Conservation (phyloP, 1,284 basidiomycete species). For the Golubevia sp. region DNA sequence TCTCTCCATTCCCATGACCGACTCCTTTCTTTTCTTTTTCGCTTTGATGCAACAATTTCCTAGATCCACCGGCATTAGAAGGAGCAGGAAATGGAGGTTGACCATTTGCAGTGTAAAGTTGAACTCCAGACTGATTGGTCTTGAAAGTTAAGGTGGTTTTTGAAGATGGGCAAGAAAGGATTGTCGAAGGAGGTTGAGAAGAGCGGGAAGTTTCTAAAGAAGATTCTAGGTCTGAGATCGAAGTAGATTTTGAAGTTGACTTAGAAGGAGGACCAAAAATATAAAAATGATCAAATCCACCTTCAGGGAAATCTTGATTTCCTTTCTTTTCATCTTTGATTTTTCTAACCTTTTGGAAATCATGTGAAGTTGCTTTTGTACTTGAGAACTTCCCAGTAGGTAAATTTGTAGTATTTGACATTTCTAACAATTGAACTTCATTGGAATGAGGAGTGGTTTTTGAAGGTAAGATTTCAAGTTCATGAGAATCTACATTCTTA, state of each 20-base stretch:
- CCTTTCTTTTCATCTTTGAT: background rate
- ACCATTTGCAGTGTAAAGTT: slow-evolving; percentile 40
- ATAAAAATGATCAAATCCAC: slow-evolving; percentile 52
- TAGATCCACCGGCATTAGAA: slow-evolving; percentile 13
- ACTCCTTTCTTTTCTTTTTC: slow-evolving; percentile 5
- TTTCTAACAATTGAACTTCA: too few relatives aligned
- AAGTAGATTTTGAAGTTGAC: background rate
- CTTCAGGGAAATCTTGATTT: slow-evolving; percentile 14
- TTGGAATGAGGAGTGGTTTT: slow-evolving; percentile 1
- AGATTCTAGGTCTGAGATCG: slow-evolving; percentile 14
- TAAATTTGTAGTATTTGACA: too few relatives aligned
- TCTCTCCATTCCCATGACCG: slow-evolving; percentile 20
- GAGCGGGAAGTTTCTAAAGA: background rate
- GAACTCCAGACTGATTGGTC: slow-evolving; percentile 45
- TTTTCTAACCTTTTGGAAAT: background rate
- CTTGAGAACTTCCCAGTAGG: too few relatives aligned
- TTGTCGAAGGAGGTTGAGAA: background rate
- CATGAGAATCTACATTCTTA: slow-evolving; percentile 27
- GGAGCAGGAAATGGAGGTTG: slow-evolving; percentile 27
- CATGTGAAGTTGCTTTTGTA: too few relatives aligned
- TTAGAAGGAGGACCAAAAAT: slow-evolving; percentile 23
- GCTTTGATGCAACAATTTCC: slow-evolving; percentile 30
- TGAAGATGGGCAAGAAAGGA: slow-evolving; percentile 8
- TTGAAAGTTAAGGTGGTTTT: slow-evolving; percentile 28
- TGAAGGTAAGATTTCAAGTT: slow-evolving; percentile 25